A percentile compares a stretch with the other conserved stretches of the same genome.
Evolutionary conservation across 2,329 filamentous ascomycete species (phyloP).

Genomic region (Zasmidium cellare): DNA sequence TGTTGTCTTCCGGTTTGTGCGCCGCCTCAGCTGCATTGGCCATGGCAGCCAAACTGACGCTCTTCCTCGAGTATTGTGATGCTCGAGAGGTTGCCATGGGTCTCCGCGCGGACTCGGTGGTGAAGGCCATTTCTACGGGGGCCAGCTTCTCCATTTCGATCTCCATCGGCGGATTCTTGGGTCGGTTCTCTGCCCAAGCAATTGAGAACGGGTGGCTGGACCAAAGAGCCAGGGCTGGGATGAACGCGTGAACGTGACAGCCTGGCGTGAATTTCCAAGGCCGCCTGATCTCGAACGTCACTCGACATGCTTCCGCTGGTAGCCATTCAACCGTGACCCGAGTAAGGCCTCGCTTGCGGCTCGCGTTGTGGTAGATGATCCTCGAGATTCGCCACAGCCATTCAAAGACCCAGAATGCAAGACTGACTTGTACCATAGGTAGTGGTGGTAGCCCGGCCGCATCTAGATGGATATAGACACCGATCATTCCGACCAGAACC

Average conservation of each 20-base stretch:
- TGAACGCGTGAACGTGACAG: slow-evolving; percentile 61
- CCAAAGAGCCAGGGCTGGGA: slow-evolving; percentile 49
- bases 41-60: slow-evolving; percentile 15
- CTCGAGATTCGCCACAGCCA: slow-evolving; percentile 49
- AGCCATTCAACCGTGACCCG: slow-evolving; percentile 59
- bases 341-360: slow-evolving; percentile 49
- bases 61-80: slow-evolving; percentile 12
- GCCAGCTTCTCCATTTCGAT: slow-evolving; percentile 36
- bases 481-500: slow-evolving; percentile 66
- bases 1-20: slow-evolving; percentile 17
- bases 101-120: slow-evolving; percentile 1
- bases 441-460: slow-evolving; percentile 67
- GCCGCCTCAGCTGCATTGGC: slow-evolving; percentile 18
- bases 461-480: slow-evolving; percentile 76
- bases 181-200: slow-evolving; percentile 44
- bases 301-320: slow-evolving; percentile 59
- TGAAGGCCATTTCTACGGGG: slow-evolving; percentile 9
- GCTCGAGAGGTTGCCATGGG: slow-evolving; percentile 9
- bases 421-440: slow-evolving; percentile 71
- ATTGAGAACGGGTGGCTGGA: slow-evolving; percentile 52
- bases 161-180: slow-evolving; percentile 27
- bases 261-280: slow-evolving; percentile 56
- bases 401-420: slow-evolving; percentile 77
- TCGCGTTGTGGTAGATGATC: slow-evolving; percentile 56
- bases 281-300: slow-evolving; percentile 60